Conservation (phyloP, 305 asterid species). For the Plantago lanceolata region DNA sequence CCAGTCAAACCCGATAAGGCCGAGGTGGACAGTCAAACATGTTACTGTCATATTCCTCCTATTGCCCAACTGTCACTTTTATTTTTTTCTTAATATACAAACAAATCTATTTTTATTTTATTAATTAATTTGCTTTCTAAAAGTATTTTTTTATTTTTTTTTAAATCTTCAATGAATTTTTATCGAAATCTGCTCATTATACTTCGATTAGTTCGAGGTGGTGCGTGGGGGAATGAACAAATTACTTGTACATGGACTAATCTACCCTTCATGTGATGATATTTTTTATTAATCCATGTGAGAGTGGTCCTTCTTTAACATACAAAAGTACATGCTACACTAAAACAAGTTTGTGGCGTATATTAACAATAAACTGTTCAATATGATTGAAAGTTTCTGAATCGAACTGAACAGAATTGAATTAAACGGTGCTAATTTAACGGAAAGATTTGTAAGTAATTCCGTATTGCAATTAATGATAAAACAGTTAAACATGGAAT, state of each 20-base stretch:
- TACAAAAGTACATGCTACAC: no score
- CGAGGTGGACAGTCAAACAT: slow-evolving; percentile 23
- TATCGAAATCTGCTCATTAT: no score
- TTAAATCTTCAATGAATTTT: no score
- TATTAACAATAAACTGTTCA: no score
- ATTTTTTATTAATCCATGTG: background rate
- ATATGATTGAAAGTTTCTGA: no score
- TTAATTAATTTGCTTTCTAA: background rate
- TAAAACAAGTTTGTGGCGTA: no score
- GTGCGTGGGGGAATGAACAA: slow-evolving; percentile 2
- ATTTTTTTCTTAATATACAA: background rate
- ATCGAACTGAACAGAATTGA: no score
- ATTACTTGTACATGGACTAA: background rate
- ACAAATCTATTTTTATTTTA: background rate
- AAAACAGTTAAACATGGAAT: slow-evolving; percentile 14
- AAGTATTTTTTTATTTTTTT: no score
- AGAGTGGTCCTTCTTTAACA: background rate
- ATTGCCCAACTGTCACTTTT: slow-evolving; percentile 21
- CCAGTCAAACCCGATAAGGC: slow-evolving; percentile 31
- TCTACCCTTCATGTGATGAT: background rate
- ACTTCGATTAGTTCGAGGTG: slow-evolving; percentile 4
- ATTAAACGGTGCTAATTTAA: no score
- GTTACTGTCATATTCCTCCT: no score
- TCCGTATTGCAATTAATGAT: no score
- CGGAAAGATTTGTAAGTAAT: no score